Percentiles rank a stretch among this genome's conserved stretches.
phyloP scores from a whole-genome alignment of 441 rosid genomes.

The Adansonia madagascariensis region DNA sequence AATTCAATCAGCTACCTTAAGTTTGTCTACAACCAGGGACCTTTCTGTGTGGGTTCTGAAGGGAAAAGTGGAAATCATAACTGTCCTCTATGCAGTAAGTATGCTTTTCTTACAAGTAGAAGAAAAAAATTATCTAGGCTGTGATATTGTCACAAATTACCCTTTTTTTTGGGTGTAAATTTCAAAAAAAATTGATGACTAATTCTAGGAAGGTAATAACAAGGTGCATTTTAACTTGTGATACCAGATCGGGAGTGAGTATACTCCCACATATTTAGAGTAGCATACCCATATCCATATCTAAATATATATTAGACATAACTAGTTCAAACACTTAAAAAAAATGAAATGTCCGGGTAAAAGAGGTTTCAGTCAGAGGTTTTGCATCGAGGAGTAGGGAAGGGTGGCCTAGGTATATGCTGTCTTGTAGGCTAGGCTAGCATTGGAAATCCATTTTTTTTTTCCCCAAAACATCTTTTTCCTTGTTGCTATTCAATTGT shows the following conservation, averaged over 20 bases:
- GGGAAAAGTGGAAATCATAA: conserved; percentile 49
- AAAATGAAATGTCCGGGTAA: no score
- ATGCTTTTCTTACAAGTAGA: neutral
- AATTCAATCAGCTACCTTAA: conserved; percentile 54
- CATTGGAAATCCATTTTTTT: neutral
- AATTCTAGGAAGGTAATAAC: neutral
- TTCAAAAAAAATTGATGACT: neutral
- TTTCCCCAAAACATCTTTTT: neutral
- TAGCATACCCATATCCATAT: no score
- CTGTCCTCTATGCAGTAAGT: conserved; percentile 56
- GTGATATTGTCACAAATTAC: neutral
- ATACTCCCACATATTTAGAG: no score
- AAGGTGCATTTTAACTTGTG: neutral
- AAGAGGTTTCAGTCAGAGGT: no score
- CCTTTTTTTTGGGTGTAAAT: neutral
- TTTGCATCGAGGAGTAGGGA: conserved; percentile 9
- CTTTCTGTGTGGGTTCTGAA: conserved; percentile 52
- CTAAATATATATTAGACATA: no score
- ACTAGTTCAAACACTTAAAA: no score
- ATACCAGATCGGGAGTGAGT: neutral
- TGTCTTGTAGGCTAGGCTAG: conserved; percentile 22
- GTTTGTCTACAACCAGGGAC: conserved; percentile 41
- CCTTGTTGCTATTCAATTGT: neutral
- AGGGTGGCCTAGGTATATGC: conserved; percentile 12
- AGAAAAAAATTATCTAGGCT: neutral